phyloP scores from a whole-genome alignment of 108 stramenopile species.

The Conticribra guillardii region DNA sequence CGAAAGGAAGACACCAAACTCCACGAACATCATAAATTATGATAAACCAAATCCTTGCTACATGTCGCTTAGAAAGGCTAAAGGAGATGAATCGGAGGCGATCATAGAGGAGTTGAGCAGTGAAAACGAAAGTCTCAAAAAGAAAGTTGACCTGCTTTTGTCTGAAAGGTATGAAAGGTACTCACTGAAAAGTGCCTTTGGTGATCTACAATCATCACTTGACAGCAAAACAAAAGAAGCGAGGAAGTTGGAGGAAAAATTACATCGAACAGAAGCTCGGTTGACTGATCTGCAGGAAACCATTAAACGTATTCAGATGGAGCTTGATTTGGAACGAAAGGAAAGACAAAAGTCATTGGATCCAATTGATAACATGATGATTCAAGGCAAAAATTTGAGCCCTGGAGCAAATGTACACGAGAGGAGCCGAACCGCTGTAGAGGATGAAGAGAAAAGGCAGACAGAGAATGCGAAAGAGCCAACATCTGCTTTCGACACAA shows the following conservation, averaged over 20 bases:
- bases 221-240: slow-evolving; percentile 45
- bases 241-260: slow-evolving; percentile 36
- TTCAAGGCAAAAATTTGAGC: slow-evolving; percentile 24
- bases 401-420: slow-evolving; percentile 26
- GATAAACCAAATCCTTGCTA: too few relatives aligned
- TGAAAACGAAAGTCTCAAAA: slow-evolving; percentile 51
- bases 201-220: slow-evolving; percentile 47
- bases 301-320: slow-evolving; percentile 37
- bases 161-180: slow-evolving; percentile 24
- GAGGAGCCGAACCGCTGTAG: slow-evolving; percentile 14
- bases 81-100: slow-evolving; percentile 39
- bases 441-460: slow-evolving; percentile 19
- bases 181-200: slow-evolving; percentile 43
- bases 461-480: slow-evolving; percentile 40
- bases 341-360: slow-evolving; percentile 26
- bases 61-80: slow-evolving; percentile 14
- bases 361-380: slow-evolving; percentile 23
- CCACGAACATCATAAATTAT: too few relatives aligned
- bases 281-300: slow-evolving; percentile 55
- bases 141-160: slow-evolving; percentile 45
- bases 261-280: slow-evolving; percentile 46
- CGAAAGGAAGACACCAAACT: too few relatives aligned
- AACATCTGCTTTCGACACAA: slow-evolving; percentile 44
- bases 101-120: slow-evolving; percentile 46
- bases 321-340: slow-evolving; percentile 37